Conservation (phyloP, 495 filamentous ascomycete genomes). For the Podospora comata region DNA sequence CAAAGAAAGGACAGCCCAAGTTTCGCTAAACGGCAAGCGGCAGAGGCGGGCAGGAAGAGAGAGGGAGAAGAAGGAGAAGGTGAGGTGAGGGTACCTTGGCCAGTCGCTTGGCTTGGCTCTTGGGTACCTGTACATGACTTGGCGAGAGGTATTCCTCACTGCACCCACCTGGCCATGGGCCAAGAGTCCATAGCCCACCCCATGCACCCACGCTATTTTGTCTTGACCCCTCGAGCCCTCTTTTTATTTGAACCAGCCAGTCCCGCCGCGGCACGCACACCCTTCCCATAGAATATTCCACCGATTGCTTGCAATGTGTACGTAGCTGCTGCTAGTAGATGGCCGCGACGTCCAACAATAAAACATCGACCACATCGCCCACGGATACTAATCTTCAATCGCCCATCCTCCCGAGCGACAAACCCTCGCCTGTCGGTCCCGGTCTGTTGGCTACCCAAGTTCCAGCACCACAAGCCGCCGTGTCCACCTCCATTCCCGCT, state of each 20-base stretch:
- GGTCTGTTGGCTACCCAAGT: constrained; percentile 9
- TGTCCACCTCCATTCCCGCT: constrained; percentile 10
- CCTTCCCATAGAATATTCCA: constrained; percentile 19
- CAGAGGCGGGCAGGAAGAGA: constrained; percentile 14
- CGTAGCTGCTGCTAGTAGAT: constrained; percentile 34
- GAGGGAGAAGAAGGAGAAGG: too few species aligned
- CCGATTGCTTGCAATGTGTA: constrained; percentile 24
- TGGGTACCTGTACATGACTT: constrained; percentile 22
- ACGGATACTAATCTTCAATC: constrained; percentile 9
- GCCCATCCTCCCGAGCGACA: not conserved
- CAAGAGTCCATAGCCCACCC: constrained; percentile 5
- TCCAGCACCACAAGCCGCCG: constrained; percentile 8
- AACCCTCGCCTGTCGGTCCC: not conserved
- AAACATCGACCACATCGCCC: constrained; percentile 15
- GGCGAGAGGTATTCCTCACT: constrained; percentile 6
- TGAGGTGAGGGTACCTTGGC: constrained; percentile 13
- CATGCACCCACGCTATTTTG: constrained; percentile 23
- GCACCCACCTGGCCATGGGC: constrained; percentile 7
- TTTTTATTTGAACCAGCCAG: constrained; percentile 38
- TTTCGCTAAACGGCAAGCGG: constrained; percentile 32
- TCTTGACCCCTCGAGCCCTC: constrained; percentile 11
- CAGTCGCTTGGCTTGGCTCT: constrained; percentile 13
- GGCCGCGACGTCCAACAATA: constrained; percentile 34
- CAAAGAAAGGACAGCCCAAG: constrained; percentile 14
- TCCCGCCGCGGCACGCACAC: constrained; percentile 29